phyloP scores from a whole-genome alignment of 495 filamentous ascomycete genomes.

The Neurospora sp. region DNA sequence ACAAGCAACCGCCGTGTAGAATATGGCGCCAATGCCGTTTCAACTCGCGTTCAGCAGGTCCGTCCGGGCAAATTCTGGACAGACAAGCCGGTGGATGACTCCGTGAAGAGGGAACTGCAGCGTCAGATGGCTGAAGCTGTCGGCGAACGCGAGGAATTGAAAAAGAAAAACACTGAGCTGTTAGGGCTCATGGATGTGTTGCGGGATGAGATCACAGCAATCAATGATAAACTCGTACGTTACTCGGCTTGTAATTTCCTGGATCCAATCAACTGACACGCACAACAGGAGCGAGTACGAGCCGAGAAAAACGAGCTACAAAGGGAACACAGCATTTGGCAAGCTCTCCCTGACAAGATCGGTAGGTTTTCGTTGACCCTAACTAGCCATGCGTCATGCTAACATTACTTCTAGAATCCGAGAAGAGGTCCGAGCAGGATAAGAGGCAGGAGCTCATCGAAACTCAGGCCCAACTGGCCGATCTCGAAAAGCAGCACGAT shows the following conservation, averaged over 20 bases:
- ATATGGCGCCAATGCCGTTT: slow-evolving; percentile 59
- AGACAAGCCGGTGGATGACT: slow-evolving; percentile 59
- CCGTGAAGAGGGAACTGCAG: slow-evolving; percentile 42
- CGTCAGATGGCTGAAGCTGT: slow-evolving; percentile 25
- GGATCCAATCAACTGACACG: slow-evolving; percentile 13
- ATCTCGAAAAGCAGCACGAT: slow-evolving; percentile 37
- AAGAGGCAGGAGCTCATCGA: slow-evolving; percentile 28
- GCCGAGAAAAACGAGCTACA: slow-evolving; percentile 45
- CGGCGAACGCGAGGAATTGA: slow-evolving; percentile 27
- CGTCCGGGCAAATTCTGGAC: slow-evolving; percentile 57
- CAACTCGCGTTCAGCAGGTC: slow-evolving; percentile 50
- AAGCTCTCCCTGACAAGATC: slow-evolving; percentile 59
- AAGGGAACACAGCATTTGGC: slow-evolving; percentile 48
- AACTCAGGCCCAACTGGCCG: slow-evolving; percentile 32
- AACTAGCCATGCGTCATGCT: slow-evolving; percentile 5
- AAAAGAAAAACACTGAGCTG: slow-evolving; percentile 2
- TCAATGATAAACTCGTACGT: slow-evolving; percentile 25
- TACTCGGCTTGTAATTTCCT: not conserved
- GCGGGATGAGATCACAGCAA: slow-evolving; percentile 2
- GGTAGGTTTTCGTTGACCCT: slow-evolving; percentile 36
- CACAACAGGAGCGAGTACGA: slow-evolving; percentile 21
- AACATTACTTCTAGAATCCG: slow-evolving; percentile 32
- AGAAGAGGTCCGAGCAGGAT: slow-evolving; percentile 39
- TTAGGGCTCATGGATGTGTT: not conserved
- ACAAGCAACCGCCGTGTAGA: slow-evolving; percentile 55